Percentiles rank a stretch among this genome's conserved stretches.
Evolutionary conservation across 1,139 yeast species (phyloP).

Genomic region (Candida sp.): DNA sequence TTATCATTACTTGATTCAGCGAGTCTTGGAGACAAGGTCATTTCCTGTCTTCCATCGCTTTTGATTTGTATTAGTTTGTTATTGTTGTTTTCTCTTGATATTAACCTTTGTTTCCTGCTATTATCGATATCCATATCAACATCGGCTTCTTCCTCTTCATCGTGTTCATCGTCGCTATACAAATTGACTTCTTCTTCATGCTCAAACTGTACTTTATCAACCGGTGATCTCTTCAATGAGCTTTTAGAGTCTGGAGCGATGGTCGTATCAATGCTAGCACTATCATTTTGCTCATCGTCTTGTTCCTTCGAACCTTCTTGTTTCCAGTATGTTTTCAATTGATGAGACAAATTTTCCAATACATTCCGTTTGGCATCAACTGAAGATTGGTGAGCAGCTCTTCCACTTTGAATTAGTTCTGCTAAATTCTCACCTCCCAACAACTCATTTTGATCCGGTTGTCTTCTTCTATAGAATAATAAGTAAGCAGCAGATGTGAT

Average conservation of each 20-base stretch:
- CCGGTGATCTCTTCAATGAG: slow-evolving; percentile 1
- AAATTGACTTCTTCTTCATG: slow-evolving; percentile 4
- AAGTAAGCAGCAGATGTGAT: slow-evolving; percentile 87
- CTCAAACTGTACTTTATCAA: slow-evolving; percentile 4
- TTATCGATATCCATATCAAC: slow-evolving; percentile 15
- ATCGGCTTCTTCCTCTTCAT: slow-evolving; percentile 12
- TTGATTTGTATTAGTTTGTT: slow-evolving; percentile 22
- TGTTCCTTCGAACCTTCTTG: slow-evolving; percentile 7
- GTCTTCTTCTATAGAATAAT: slow-evolving; percentile 72
- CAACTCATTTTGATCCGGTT: slow-evolving; percentile 10
- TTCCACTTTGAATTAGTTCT: slow-evolving; percentile 22
- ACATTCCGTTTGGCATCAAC: slow-evolving; percentile 11
- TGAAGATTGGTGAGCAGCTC: slow-evolving; percentile 12
- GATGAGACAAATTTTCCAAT: slow-evolving; percentile 12
- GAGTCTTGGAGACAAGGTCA: slow-evolving; percentile 18
- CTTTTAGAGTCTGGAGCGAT: not conserved
- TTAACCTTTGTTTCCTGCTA: slow-evolving; percentile 30
- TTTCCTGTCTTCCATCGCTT: slow-evolving; percentile 19
- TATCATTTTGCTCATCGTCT: not conserved
- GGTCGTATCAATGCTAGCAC: not conserved
- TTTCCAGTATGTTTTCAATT: slow-evolving; percentile 13
- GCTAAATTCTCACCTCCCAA: slow-evolving; percentile 37
- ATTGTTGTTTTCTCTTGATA: slow-evolving; percentile 24
- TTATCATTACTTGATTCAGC: slow-evolving; percentile 7
- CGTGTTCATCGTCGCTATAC: slow-evolving; percentile 9